Percentiles rank a stretch among this genome's conserved stretches.
Evolutionary conservation across 164 flowering plant species (phyloP).

Genomic region (Aristolochia contorta): DNA sequence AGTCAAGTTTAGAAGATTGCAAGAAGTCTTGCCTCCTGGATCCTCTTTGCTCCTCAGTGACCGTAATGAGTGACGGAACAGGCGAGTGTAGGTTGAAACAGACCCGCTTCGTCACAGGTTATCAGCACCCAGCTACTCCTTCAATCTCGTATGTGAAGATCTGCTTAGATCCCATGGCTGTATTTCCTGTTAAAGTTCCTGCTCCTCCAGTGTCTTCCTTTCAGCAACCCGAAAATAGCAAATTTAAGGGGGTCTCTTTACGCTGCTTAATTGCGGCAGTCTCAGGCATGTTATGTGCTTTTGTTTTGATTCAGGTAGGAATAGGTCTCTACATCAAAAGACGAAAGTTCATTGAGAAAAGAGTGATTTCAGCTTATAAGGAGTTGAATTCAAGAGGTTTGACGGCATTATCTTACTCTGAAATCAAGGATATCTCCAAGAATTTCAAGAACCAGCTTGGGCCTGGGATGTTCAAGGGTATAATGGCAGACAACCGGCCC

Average conservation of each 20-base stretch:
- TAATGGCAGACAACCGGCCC: constrained; percentile 25
- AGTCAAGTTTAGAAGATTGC: constrained; percentile 34
- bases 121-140: constrained; percentile 32
- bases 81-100: constrained; percentile 35
- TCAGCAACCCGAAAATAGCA: constrained; percentile 3
- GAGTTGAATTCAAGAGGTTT: constrained; percentile 25
- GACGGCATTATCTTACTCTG: constrained; percentile 35
- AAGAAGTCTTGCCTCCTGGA: constrained; percentile 34
- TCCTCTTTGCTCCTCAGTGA: constrained; percentile 45
- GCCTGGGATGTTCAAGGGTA: constrained; percentile 39
- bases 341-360: constrained; percentile 20
- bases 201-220: constrained; percentile 10
- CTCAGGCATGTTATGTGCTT: constrained; percentile 24
- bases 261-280: constrained; percentile 44
- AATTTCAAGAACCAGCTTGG: constrained; percentile 48
- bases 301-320: constrained; percentile 37
- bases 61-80: constrained; percentile 48
- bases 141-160: constrained; percentile 51
- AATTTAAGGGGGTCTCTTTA: constrained; percentile 15
- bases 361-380: constrained; percentile 12
- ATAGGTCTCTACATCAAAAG: constrained; percentile 28
- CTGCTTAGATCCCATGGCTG: constrained; percentile 61
- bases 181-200: constrained; percentile 15
- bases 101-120: constrained; percentile 46
- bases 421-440: constrained; percentile 40